A percentile compares a stretch with the other conserved stretches of the same genome.
Conservation (phyloP, 192 early-diverging fungal species). For the Coemansia sp. region DNA sequence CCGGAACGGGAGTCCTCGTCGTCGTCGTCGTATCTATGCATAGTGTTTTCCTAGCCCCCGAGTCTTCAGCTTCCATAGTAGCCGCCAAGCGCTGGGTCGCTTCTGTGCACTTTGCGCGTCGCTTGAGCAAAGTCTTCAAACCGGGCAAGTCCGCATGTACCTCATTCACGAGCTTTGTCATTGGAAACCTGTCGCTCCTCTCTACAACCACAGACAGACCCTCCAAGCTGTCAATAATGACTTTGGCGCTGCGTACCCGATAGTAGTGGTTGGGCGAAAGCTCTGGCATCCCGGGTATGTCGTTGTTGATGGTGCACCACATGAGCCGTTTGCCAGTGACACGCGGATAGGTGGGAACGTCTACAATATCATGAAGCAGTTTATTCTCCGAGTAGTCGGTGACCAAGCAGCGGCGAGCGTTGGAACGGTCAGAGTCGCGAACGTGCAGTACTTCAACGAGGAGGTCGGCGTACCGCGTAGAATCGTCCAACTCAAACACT, state of each 20-base stretch:
- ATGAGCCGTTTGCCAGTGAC: background rate
- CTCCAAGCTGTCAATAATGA: background rate
- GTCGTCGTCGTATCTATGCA: background rate
- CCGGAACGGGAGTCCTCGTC: no score
- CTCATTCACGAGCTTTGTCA: constrained; percentile 6
- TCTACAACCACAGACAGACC: constrained; percentile 1
- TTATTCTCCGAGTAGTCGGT: constrained; percentile 23
- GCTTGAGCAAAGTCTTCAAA: background rate
- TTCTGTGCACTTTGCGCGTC: background rate
- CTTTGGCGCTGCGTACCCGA: constrained; percentile 12
- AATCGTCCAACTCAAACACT: background rate
- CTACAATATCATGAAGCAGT: background rate
- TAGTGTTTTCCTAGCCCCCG: no score
- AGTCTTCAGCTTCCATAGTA: no score
- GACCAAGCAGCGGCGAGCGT: constrained; percentile 4
- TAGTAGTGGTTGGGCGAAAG: background rate
- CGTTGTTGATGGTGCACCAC: constrained; percentile 11
- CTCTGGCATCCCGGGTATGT: constrained; percentile 12
- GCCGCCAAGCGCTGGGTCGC: no score
- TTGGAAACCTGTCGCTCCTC: background rate
- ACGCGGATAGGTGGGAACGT: background rate
- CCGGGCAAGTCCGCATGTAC: constrained; percentile 5
- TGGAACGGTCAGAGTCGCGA: background rate
- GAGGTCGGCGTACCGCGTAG: constrained; percentile 9
- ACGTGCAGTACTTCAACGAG: constrained; percentile 15